Base-by-base conservation (phyloP, 2,329 filamentous ascomycete genomes). In the Phialocephala sp. region DNA sequence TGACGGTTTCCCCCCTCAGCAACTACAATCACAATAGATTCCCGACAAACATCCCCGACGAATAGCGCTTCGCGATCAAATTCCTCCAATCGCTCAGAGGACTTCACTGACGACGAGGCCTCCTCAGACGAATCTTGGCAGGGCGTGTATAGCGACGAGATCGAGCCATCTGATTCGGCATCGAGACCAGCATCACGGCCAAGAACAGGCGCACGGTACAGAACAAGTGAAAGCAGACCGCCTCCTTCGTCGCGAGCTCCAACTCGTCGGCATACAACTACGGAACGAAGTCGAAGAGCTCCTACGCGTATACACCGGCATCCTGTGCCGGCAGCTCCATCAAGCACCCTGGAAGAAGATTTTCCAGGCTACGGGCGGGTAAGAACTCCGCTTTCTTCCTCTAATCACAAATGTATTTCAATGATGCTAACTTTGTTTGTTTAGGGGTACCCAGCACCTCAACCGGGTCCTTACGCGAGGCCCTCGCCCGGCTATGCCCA, bases 271-370 rank as follows among this genome's bases (percentile, higher is more conserved):
- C 72, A 75, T 57, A 73, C 73, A 32, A 71, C 72, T 12, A 64
- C 71, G 15, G 74, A 76, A 67, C 64, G 79, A 79, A 72, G 76
- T 77, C 65, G 66, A 55, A 68, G 72, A 43, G 76, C 77, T 65
- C 56, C 79, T 76, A 67, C 79, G 77, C 68, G 80, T 75, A 69
- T 80, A 73, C 73, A 77, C 70, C 81, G 70, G 78, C 71, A 80
- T 76, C 65, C 79, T 66, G 77, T 77, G 72, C 84, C 85, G 70
- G 80, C 81, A 68, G 81, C 83, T 69, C 81, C 86, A 63, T 85
- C 87, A 80, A 91, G 84, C 76, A 82, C 85, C 80, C 82, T 82
- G 22, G 87, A 91, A 27, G 87, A 91, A n/a, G 87, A 91, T n/a
- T 89, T 84, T 75, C 78, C 80, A 68, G 77, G 73, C 72, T 80